Percentiles rank a stretch among this genome's conserved stretches.
Conservation (phyloP, 2,329 filamentous ascomycete species). For the Aspergillus sp. region DNA sequence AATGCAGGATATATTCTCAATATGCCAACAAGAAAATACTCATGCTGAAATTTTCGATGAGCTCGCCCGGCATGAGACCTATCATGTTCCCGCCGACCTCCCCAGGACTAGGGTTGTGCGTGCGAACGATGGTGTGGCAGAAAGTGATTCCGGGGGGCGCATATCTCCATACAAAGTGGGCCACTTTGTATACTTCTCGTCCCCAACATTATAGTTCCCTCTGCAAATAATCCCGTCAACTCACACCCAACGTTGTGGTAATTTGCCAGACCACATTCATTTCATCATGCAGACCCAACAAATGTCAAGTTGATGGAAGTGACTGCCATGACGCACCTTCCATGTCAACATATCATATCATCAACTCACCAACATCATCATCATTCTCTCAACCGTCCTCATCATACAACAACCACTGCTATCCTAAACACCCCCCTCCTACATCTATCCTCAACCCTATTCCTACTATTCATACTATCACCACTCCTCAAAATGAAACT, state of each 20-base stretch:
- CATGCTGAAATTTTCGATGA: no score
- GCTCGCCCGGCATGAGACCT: no score
- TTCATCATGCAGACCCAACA: not conserved
- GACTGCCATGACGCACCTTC: not conserved
- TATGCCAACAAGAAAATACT: no score
- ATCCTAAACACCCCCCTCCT: not conserved
- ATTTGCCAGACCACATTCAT: no score
- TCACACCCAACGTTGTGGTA: no score
- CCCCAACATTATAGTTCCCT: not conserved
- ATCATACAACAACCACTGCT: no score
- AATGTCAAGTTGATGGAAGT: not conserved
- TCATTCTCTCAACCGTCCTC: not conserved
- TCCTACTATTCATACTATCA: not conserved
- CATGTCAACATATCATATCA: not conserved
- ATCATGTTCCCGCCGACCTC: conserved; percentile 12
- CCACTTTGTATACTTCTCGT: conserved; percentile 1
- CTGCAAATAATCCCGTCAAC: no score
- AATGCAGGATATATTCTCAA: no score
- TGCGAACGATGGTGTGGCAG: conserved; percentile 19
- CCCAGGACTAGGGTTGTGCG: not conserved
- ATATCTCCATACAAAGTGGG: conserved; percentile 25
- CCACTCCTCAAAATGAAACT: conserved; percentile 1
- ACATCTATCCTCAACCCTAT: not conserved
- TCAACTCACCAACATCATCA: not conserved
- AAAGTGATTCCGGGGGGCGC: conserved; percentile 19